phyloP scores from a whole-genome alignment of 2,329 filamentous ascomycete species.

The Penicillium olsonii region DNA sequence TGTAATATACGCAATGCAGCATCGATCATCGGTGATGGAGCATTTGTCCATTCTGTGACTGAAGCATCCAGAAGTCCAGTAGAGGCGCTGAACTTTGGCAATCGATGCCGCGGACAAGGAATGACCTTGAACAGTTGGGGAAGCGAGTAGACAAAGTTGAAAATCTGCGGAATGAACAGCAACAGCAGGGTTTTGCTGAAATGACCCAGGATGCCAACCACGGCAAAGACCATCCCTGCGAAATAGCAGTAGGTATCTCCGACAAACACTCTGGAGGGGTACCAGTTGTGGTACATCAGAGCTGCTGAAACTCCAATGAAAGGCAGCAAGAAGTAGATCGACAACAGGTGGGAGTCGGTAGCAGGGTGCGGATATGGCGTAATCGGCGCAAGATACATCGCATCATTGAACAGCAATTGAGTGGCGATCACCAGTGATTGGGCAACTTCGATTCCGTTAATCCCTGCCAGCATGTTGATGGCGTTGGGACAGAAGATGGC shows the following conservation, averaged over 20 bases:
- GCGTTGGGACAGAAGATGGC: slow-evolving; percentile 98
- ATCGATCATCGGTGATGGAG: slow-evolving; percentile 67
- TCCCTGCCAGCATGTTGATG: slow-evolving; percentile 99
- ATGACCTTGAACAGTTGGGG: slow-evolving; percentile 90
- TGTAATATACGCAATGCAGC: slow-evolving; percentile 68
- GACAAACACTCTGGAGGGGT: slow-evolving; percentile 90
- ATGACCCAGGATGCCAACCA: slow-evolving; percentile 93
- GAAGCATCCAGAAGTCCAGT: slow-evolving; percentile 86
- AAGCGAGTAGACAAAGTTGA: slow-evolving; percentile 93
- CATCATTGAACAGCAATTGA: slow-evolving; percentile 82
- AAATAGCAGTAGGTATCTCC: slow-evolving; percentile 99
- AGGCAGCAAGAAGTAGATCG: slow-evolving; percentile 88
- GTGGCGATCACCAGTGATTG: slow-evolving; percentile 89
- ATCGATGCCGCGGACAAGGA: slow-evolving; percentile 87
- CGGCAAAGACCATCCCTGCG: slow-evolving; percentile 97
- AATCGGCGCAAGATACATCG: slow-evolving; percentile 74
- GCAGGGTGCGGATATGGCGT: slow-evolving; percentile 87
- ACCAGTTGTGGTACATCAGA: slow-evolving; percentile 90
- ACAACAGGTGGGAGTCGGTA: slow-evolving; percentile 94
- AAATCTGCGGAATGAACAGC: slow-evolving; percentile 87
- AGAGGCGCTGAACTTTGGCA: slow-evolving; percentile 83
- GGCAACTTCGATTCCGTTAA: slow-evolving; percentile 95
- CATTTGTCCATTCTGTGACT: slow-evolving; percentile 73
- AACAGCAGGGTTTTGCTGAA: slow-evolving; percentile 96
- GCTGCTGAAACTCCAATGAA: slow-evolving; percentile 92